A percentile compares a stretch with the other conserved stretches of the same genome.
Conservation (phyloP, 331 rosid species). For the Quercus lobata region DNA sequence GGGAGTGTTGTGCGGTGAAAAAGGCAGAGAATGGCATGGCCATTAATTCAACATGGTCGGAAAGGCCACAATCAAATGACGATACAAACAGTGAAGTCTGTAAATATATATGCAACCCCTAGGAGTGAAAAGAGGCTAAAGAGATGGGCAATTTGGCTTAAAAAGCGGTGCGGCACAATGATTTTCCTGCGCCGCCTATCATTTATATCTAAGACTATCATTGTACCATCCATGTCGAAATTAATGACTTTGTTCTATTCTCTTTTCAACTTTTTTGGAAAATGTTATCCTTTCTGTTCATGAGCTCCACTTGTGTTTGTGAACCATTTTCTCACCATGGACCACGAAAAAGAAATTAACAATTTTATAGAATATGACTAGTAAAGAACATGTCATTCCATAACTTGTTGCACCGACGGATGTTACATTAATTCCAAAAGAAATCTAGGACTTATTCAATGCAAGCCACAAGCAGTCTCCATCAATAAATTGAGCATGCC, state of each 20-base stretch:
- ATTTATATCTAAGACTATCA: neutral
- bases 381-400: no score
- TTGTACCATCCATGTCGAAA: neutral
- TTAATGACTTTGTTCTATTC: neutral
- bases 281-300: no score
- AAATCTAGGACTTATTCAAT: no score
- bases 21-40: neutral
- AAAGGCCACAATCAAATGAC: neutral
- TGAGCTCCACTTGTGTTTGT: no score
- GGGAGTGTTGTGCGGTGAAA: neutral
- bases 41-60: neutral
- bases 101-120: neutral
- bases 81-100: neutral
- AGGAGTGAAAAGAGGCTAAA: neutral
- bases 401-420: no score
- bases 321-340: neutral
- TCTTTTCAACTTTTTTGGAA: neutral
- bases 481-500: no score
- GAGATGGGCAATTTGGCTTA: neutral
- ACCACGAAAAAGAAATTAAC: neutral
- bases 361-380: neutral
- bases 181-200: neutral
- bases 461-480: no score
- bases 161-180: conserved; percentile 6
- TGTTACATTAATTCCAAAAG: no score